These are phyloP conservation scores for Aspergillus pseudotamarii DNA, from an alignment of 2,329 filamentous ascomycete genomes.

Conservation along the genomic window DNA sequence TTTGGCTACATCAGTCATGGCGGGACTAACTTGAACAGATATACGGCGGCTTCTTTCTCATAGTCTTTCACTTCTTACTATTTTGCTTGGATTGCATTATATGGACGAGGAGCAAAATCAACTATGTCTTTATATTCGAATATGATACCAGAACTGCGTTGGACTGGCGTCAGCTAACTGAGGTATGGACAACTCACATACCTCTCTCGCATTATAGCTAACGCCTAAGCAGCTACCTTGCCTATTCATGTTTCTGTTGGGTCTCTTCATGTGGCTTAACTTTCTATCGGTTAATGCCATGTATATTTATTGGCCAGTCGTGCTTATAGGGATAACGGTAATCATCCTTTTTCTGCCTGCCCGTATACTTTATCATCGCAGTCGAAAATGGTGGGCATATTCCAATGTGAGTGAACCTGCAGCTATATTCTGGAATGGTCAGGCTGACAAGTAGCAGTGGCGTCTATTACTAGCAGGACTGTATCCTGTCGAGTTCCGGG, in stretches of 20 bases:
- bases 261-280: slow-evolving; percentile 85
- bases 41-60: slow-evolving; percentile 89
- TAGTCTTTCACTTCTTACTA: slow-evolving; percentile 76
- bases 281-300: slow-evolving; percentile 72
- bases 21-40: slow-evolving; percentile 58
- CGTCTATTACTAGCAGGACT: slow-evolving; percentile 81
- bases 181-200: slow-evolving; percentile 51
- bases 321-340: slow-evolving; percentile 71
- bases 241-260: slow-evolving; percentile 74
- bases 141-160: slow-evolving; percentile 84
- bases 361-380: slow-evolving; percentile 72
- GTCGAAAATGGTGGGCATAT: slow-evolving; percentile 82
- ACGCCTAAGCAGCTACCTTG: slow-evolving; percentile 66
- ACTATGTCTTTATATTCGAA: slow-evolving; percentile 96
- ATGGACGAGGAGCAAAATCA: slow-evolving; percentile 84
- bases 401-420: slow-evolving; percentile 68
- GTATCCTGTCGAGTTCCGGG: slow-evolving; percentile 93
- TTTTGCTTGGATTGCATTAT: slow-evolving; percentile 84
- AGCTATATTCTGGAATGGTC: neutral
- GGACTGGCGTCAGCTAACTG: slow-evolving; percentile 85
- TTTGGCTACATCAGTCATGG: neutral
- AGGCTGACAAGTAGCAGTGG: slow-evolving; percentile 59
- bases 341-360: slow-evolving; percentile 75
- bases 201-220: slow-evolving; percentile 12
- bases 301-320: slow-evolving; percentile 83